These are phyloP conservation scores for Aspergillus ustus DNA, from an alignment of 2,329 filamentous ascomycete species.

Conservation along the genomic window DNA sequence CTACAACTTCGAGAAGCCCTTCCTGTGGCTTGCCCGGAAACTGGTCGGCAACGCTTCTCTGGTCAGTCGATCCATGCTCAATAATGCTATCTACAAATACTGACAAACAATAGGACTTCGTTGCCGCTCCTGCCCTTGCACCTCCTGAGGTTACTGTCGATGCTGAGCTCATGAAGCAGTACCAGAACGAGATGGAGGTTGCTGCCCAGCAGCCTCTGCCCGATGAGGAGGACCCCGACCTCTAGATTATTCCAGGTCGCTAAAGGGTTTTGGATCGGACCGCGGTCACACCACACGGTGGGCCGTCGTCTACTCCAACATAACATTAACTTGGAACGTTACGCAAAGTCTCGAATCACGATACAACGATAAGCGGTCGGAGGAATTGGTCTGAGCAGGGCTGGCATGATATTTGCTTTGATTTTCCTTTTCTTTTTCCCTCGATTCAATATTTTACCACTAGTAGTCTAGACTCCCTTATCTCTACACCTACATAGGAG, in stretches of 20 bases:
- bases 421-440: conserved; percentile 25
- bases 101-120: conserved; percentile 74
- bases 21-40: conserved; percentile 99
- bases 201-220: conserved; percentile 85
- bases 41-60: conserved; percentile 89
- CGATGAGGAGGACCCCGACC: conserved; percentile 82
- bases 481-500: conserved; percentile 26
- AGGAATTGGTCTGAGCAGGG: conserved; percentile 37
- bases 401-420: conserved; percentile 39
- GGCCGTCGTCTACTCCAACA: conserved; percentile 14
- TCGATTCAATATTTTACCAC: conserved; percentile 33
- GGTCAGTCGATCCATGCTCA: conserved; percentile 58
- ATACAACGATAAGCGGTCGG: conserved; percentile 43
- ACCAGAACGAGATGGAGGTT: conserved; percentile 84
- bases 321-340: conserved; percentile 25
- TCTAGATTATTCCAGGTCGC: conserved; percentile 42
- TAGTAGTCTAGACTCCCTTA: conserved; percentile 31
- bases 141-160: conserved; percentile 92
- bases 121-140: conserved; percentile 91
- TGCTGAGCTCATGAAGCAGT: conserved; percentile 76
- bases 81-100: conserved; percentile 19
- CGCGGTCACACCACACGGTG: conserved; percentile 15
- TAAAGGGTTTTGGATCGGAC: conserved; percentile 15
- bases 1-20: conserved; percentile 99
- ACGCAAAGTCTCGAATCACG: conserved; percentile 39